A percentile compares a stretch with the other conserved stretches of the same genome.
These are phyloP conservation scores for Comarum palustre DNA, from an alignment of 306 rosid species.

Conservation along the genomic window DNA sequence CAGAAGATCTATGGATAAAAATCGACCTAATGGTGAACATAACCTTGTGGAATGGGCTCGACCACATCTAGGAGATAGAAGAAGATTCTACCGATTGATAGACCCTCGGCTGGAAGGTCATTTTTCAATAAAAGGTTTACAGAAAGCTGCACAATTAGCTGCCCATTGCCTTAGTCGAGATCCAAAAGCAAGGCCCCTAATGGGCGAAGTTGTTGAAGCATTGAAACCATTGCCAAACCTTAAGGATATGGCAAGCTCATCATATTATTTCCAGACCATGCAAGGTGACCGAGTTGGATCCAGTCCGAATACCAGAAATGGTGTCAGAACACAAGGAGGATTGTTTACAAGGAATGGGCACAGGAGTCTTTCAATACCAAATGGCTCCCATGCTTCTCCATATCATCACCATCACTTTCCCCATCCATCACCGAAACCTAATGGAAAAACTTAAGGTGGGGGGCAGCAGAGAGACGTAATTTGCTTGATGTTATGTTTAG, in stretches of 20 bases:
- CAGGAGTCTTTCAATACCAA: constrained; percentile 71
- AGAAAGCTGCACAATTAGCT: constrained; percentile 79
- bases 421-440: constrained; percentile 86
- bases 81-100: constrained; percentile 76
- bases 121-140: constrained; percentile 91
- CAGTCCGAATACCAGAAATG: constrained; percentile 68
- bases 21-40: constrained; percentile 90
- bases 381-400: constrained; percentile 80
- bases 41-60: constrained; percentile 99
- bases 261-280: constrained; percentile 83
- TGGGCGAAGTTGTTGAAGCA: constrained; percentile 93
- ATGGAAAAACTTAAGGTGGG: constrained; percentile 59
- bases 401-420: constrained; percentile 83
- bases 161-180: constrained; percentile 89
- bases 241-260: constrained; percentile 96
- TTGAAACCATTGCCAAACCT: constrained; percentile 85
- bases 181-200: constrained; percentile 82
- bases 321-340: constrained; percentile 50
- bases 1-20: constrained; percentile 97
- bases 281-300: constrained; percentile 62
- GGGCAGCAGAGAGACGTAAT: constrained; percentile 44
- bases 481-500: constrained; percentile 50
- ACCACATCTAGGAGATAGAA: constrained; percentile 87
- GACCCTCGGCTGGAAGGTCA: constrained; percentile 97
- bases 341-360: constrained; percentile 62